Base-by-base conservation (phyloP, 2,329 filamentous ascomycete genomes). In the Aphanocladium album region DNA sequence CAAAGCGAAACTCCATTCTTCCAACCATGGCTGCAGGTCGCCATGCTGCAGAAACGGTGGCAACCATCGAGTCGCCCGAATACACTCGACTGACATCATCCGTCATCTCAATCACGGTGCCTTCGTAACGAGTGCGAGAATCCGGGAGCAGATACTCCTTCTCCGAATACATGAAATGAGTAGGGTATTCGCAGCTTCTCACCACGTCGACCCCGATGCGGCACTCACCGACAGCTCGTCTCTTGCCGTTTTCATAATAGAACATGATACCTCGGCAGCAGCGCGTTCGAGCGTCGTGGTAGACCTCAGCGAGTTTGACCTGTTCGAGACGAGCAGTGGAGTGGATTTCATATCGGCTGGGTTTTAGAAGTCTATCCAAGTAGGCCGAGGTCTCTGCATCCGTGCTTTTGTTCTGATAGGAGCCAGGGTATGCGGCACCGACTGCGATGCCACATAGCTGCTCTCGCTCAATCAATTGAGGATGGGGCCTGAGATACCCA, bases 261-360 rank as follows among this genome's bases (percentile, higher is more conserved):
- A 59, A 52, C 46, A 59, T 43, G 47, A 59, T 52, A 35, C 56
- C 56, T 27, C 47, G 39, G 37, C 47, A 59, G 16, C 37, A 51
- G 2, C 49, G n/a, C 14, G 35, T 51, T 16, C 17, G 19, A 3
- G 30, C 14, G 33, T 59, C 47, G 27, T 41, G 33, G 19, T 41
- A 59, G 37, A 59, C 56, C 35, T 52, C 56, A 4, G 37, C 37
- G 19, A 49, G 43, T 5, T 30, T 27, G 14, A 59, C 37, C 37
- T 45, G 50, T 27, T 59, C 56, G 7, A 59, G 56, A n/a, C 43
- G 56, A 11, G 56, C 46, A 14, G 33, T 51, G 25, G 56, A 51
- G 56, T 43, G 49, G 4, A 49, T 19, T 25, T 59, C 46, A 23
- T 41, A 59, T 3, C 47, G 46, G 8, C 19, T 21, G 19, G 37